Evolutionary conservation across 208 protist species (phyloP).

Genomic region (Trypanosoma scelopori): DNA sequence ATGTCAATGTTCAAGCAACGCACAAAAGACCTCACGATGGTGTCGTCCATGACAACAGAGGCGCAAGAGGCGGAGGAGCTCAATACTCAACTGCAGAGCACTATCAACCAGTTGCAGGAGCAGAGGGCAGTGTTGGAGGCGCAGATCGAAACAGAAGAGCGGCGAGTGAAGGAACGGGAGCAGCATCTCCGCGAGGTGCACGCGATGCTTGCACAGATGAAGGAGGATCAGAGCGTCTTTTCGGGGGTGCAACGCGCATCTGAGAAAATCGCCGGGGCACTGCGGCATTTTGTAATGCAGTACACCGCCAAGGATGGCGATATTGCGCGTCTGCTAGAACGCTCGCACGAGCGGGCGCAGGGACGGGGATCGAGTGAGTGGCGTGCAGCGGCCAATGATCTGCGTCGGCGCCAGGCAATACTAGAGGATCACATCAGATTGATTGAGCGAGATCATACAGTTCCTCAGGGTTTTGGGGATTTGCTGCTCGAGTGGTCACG

Average conservation of each 20-base stretch:
- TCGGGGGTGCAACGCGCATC: slow-evolving; percentile 35
- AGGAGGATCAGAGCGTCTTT: slow-evolving; percentile 48
- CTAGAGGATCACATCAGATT: slow-evolving; percentile 31
- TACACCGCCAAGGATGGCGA: slow-evolving; percentile 33
- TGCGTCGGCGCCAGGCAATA: slow-evolving; percentile 35
- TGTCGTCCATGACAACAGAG: slow-evolving; percentile 36
- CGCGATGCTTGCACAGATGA: slow-evolving; percentile 45
- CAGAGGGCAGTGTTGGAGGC: slow-evolving; percentile 53
- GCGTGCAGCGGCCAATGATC: slow-evolving; percentile 33
- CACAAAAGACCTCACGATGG: slow-evolving; percentile 77
- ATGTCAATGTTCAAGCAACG: slow-evolving; percentile 81
- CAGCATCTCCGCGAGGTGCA: slow-evolving; percentile 47
- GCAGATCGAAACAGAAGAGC: slow-evolving; percentile 54
- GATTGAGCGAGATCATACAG: slow-evolving; percentile 25
- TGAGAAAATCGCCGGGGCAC: slow-evolving; percentile 29
- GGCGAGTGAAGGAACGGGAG: slow-evolving; percentile 45
- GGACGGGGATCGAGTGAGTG: slow-evolving; percentile 52
- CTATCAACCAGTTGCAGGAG: slow-evolving; percentile 38
- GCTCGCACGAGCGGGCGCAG: slow-evolving; percentile 28
- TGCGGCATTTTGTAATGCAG: slow-evolving; percentile 37
- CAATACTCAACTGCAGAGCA: slow-evolving; percentile 29
- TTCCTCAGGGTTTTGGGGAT: slow-evolving; percentile 17
- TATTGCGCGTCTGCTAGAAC: slow-evolving; percentile 42
- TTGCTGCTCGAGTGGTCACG: slow-evolving; percentile 32
- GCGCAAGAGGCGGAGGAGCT: slow-evolving; percentile 25